Evolutionary conservation across 768 basidiomycete genomes (phyloP), one percentile per base, ranked within the genome.

Genomic region (Leccinum disarticulatum): DNA sequence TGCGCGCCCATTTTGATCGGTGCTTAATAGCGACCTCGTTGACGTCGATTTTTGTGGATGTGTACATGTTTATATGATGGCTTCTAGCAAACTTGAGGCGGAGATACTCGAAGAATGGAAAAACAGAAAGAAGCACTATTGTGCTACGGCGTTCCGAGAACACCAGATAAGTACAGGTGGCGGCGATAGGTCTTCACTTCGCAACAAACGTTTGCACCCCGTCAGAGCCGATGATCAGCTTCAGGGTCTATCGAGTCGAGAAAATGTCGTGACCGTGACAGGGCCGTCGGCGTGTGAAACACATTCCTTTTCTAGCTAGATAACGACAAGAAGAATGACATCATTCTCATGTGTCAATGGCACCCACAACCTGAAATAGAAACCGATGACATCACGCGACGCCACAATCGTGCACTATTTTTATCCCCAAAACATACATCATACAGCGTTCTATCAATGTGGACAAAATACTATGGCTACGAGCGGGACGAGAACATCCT

Each of bases 401-500:
- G 33, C 33, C 33, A 33, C 33, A 22, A 46, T 9, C 15, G 43
- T 19, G 6, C n/a, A 46, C 43, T 46, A 46, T n/a, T 46, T 19
- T n/a, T 46, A 46, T 46, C 43, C n/a, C n/a, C 8, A 7, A 58
- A 4, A 33, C 73, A 36, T 67, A 81, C 80, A 17, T 73, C 77
- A 13, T 78, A 71, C 41, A 17, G 38, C 19, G 15, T 15, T 17
- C 27, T 11, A 15, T 56, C 31, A 36, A 36, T 7, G 4, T 14
- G 36, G 36, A 36, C 36, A 36, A 17, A 17, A 22, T n/a, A 47
- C 25, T 25, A 25, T 25, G 47, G 25, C 25, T 15, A 22, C 22
- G 17, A 10, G 46, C 7, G 27, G 8, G 28, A 51, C 3, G 17
- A 30, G 19, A 15, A 27, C 47, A 48, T 48, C n/a, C 46, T 8